A percentile compares a stretch with the other conserved stretches of the same genome.
These are phyloP conservation scores for Mycosphaerella arachidis DNA, from an alignment of 2,329 filamentous ascomycete species.

Conservation along the genomic window DNA sequence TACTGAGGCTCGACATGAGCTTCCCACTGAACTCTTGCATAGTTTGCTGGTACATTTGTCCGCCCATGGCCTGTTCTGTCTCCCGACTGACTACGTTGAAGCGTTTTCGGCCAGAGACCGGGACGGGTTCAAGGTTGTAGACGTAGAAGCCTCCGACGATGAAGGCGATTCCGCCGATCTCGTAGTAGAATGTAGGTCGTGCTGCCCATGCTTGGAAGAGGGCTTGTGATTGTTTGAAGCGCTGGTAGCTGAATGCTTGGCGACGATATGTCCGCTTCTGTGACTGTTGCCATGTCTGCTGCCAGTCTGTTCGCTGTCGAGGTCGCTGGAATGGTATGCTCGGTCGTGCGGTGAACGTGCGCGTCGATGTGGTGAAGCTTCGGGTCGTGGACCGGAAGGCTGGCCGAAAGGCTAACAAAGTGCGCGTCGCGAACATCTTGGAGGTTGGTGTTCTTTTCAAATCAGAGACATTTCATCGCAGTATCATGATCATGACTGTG, in stretches of 20 bases:
- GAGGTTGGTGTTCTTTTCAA: background rate
- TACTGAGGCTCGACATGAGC: constrained; percentile 58
- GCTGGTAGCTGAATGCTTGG: constrained; percentile 31
- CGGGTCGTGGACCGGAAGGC: background rate
- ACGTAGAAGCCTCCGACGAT: constrained; percentile 57
- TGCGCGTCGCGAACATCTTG: background rate
- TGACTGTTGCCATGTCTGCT: constrained; percentile 10
- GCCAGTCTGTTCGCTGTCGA: constrained; percentile 2
- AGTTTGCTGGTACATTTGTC: constrained; percentile 54
- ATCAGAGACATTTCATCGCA: background rate
- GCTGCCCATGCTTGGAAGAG: constrained; percentile 37
- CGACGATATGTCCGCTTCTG: constrained; percentile 21
- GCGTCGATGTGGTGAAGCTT: background rate
- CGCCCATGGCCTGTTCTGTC: constrained; percentile 51
- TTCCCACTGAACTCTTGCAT: constrained; percentile 51
- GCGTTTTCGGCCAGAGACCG: constrained; percentile 63
- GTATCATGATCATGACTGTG: background rate
- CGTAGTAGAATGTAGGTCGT: constrained; percentile 45
- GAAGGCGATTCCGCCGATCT: constrained; percentile 39
- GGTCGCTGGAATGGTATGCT: background rate
- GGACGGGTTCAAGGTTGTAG: constrained; percentile 66
- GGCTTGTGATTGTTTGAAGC: constrained; percentile 25
- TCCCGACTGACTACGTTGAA: constrained; percentile 65
- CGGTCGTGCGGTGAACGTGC: background rate
- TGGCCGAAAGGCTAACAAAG: background rate